Evolutionary conservation across 495 filamentous ascomycete species (phyloP), one percentile per base, ranked within the genome.

Genomic region (Chaetomium tenue): DNA sequence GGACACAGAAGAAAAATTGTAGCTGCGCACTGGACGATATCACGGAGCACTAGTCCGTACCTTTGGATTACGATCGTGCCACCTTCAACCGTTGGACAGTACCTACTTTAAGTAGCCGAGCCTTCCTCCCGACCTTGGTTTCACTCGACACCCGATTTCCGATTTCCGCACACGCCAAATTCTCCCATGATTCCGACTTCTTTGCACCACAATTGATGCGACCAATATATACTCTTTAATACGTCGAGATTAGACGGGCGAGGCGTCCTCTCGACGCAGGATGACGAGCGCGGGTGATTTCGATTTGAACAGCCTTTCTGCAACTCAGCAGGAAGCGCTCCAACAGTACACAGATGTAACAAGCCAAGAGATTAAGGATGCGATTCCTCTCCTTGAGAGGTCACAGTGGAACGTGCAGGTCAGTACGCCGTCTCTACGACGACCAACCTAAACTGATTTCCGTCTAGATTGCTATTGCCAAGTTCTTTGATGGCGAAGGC

Each of bases 351-450:
- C 87, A 30, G 82, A 90, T 47, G 89, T 98, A 28, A 98, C 94
- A 8, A 86, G 91, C 65, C 92, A 96, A 74, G 88, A 91, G 42
- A 74, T 84, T 55, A 79, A 83, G 46, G 87, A 91, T 65, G 95
- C 94, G 8, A 83, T 98, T 53, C 87, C 90, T 13, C 69, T 98
- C 26, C 80, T 98, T 25, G 85, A 87, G 61, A 82, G 92, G 59
- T 95, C 91, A 40, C 87, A 97, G 78, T 98, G 95, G 95, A 98
- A 98, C 75, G 90, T 97, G 15, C 87, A 96, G 83, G 91, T 94
- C 68, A 5, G 82, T 72, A 12, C 48, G 20, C 25, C 23, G 9
- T n/a, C n/a, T 13, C 15, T 13, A 9, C 5, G 6, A 6, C 7
- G 26, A 11, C 37, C 28, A 48, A 8, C 12, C 7, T 8, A 20